A percentile compares a stretch with the other conserved stretches of the same genome.
Evolutionary conservation across 495 filamentous ascomycete genomes (phyloP).

Genomic region (Podospora pseudopauciseta): DNA sequence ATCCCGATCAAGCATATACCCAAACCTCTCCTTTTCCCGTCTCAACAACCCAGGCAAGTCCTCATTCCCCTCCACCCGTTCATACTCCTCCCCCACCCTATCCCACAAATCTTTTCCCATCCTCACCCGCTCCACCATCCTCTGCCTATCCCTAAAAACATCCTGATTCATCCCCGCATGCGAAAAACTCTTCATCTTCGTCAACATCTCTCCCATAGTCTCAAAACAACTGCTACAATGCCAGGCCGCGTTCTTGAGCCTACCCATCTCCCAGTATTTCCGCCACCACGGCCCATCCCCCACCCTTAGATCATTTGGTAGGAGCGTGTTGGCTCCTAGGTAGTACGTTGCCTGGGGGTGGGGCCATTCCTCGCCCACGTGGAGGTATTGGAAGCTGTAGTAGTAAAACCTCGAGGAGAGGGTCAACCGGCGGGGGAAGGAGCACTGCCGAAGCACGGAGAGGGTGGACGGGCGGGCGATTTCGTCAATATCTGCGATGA

Average conservation of each 20-base stretch:
- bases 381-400: slow-evolving; percentile 55
- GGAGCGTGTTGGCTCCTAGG: slow-evolving; percentile 44
- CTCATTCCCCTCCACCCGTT: slow-evolving; percentile 40
- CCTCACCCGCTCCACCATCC: slow-evolving; percentile 47
- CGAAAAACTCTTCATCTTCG: slow-evolving; percentile 52
- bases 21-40: slow-evolving; percentile 33
- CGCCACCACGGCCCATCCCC: slow-evolving; percentile 35
- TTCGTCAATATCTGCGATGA: slow-evolving; percentile 53
- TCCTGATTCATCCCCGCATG: slow-evolving; percentile 45
- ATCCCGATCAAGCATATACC: slow-evolving; percentile 39
- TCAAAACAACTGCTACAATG: slow-evolving; percentile 55
- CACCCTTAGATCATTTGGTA: slow-evolving; percentile 47
- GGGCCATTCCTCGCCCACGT: slow-evolving; percentile 49
- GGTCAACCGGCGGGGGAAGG: slow-evolving; percentile 50
- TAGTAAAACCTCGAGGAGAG: slow-evolving; percentile 53
- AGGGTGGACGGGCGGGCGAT: slow-evolving; percentile 48
- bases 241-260: slow-evolving; percentile 49
- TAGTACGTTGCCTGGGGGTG: slow-evolving; percentile 57
- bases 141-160: slow-evolving; percentile 36
- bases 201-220: slow-evolving; percentile 47
- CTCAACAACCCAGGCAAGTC: slow-evolving; percentile 43
- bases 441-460: slow-evolving; percentile 44
- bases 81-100: slow-evolving; percentile 42
- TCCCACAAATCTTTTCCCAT: slow-evolving; percentile 52
- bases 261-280: slow-evolving; percentile 35